phyloP scores from a whole-genome alignment of 768 basidiomycete species.

The Pleurotus tuoliensis region DNA sequence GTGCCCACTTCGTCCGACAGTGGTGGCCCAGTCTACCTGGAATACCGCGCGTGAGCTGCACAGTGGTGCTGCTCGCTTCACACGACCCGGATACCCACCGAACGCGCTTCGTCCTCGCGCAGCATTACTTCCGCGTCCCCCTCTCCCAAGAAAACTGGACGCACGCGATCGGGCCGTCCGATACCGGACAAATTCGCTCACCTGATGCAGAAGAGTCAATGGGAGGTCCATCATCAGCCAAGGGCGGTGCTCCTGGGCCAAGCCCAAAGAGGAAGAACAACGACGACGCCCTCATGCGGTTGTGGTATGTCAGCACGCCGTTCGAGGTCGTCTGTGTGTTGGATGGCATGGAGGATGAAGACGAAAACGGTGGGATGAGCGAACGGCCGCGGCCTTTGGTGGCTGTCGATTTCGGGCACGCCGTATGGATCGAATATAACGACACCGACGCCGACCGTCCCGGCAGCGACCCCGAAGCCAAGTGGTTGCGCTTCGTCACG shows the following conservation, averaged over 20 bases:
- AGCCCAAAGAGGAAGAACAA: slow-evolving; percentile 13
- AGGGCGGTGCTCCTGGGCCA: slow-evolving; percentile 4
- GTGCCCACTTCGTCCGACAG: slow-evolving; percentile 74
- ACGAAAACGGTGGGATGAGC: slow-evolving; percentile 23
- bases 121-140: slow-evolving; percentile 75
- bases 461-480: slow-evolving; percentile 31
- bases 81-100: slow-evolving; percentile 59
- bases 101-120: slow-evolving; percentile 62
- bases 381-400: slow-evolving; percentile 65
- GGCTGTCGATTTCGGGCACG: slow-evolving; percentile 87
- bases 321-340: slow-evolving; percentile 70
- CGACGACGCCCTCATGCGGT: slow-evolving; percentile 56
- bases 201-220: not conserved
- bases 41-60: slow-evolving; percentile 67
- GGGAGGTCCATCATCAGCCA: not conserved
- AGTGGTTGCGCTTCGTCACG: slow-evolving; percentile 65
- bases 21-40: slow-evolving; percentile 73
- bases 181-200: not conserved
- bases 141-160: slow-evolving; percentile 35
- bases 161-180: not conserved
- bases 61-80: slow-evolving; percentile 62
- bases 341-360: slow-evolving; percentile 42
- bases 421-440: slow-evolving; percentile 73
- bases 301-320: slow-evolving; percentile 69
- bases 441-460: slow-evolving; percentile 26